Evolutionary conservation across 106 monocot genomes (phyloP).

Genomic region (Dendrobium huoshanense): DNA sequence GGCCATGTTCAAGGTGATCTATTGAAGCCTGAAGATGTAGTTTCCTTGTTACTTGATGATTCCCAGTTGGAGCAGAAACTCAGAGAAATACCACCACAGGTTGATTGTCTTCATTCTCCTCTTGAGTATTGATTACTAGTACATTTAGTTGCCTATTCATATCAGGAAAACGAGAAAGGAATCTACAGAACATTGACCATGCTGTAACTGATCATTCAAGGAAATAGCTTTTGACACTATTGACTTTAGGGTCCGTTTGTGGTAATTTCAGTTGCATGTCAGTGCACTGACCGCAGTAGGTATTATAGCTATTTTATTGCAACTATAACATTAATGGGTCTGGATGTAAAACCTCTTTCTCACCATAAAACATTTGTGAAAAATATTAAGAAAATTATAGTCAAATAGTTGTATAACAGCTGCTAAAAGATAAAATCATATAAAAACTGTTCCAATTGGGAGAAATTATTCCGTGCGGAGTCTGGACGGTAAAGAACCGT

Average conservation of each 20-base stretch:
- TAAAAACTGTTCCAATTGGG: no score
- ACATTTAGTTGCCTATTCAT: background rate
- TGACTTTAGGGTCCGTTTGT: background rate
- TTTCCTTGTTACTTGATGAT: slow-evolving; percentile 89
- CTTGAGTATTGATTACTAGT: no score
- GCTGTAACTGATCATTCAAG: background rate
- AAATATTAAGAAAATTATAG: no score
- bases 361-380: no score
- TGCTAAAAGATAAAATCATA: no score
- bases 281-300: no score
- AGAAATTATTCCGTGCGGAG: no score
- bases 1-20: slow-evolving; percentile 89
- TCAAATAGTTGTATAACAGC: no score
- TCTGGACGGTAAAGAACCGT: no score
- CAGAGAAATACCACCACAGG: slow-evolving; percentile 70
- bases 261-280: background rate
- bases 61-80: slow-evolving; percentile 81
- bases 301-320: no score
- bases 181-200: background rate
- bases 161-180: background rate
- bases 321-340: no score
- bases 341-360: no score
- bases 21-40: slow-evolving; percentile 82
- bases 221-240: background rate
- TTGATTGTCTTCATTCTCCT: slow-evolving; percentile 13